Evolutionary conservation across 371 early-diverging fungal genomes (phyloP), one percentile per base, ranked within the genome.

Genomic region (Saksenaea oblongispora): DNA sequence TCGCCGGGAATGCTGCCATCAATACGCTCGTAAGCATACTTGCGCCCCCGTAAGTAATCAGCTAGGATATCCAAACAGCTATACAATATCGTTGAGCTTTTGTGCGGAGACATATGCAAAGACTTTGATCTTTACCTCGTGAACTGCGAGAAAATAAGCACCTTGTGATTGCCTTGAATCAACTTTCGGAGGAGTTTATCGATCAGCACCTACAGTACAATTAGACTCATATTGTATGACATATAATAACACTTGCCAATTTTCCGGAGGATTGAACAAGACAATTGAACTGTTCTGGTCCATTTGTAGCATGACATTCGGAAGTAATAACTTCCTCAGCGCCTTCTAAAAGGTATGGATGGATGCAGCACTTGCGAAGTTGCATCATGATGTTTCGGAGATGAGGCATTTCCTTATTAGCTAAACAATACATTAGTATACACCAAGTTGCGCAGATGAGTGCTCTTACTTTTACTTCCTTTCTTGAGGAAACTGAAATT

Each of bases 121-220:
- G 2, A 28, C 17, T 17, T 27, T 31, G 5, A 14, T 28, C 34
- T 36, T 66, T 85, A 78, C 60, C 81, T 72, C n/a, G 95, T 93
- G 88, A 96, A 95, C 73, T 96, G 97, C 3, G 95, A 95, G 71
- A 96, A 98, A 58, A 98, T 95, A 42, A 98, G 77, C 11, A 97
- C 96, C 65, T 93, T 90, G 74, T 95, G 94, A 11, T 93, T 93
- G 0, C 88, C 87, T 31, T 83, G 86, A 66, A 88, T 87, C 64
- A 96, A 68, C 65, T 90, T 91, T 36, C 66, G 79, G 28, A 98
- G 77, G 4, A 97, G 74, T 74, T 95, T 94, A 69, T 96, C 95
- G 54, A 96, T 87, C 51, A 92, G 66, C 3, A 81, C 62, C 61
- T 61, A 42, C 26, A 13, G 55, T 24, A 24, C 22, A 22, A 27